phyloP scores from a whole-genome alignment of 768 basidiomycete species.

The Auricularia sp. region DNA sequence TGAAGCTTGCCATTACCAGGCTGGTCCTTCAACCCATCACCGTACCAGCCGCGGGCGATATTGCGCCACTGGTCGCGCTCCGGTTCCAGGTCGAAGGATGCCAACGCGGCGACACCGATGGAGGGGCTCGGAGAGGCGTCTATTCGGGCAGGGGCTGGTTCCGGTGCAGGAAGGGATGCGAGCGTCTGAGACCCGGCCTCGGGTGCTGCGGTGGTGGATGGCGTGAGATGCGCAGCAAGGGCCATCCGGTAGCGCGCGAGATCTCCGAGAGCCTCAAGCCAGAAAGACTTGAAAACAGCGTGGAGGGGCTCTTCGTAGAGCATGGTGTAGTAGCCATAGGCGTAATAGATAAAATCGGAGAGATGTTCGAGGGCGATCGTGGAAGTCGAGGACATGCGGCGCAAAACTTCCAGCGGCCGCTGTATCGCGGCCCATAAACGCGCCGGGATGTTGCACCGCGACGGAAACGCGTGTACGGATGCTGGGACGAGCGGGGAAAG shows the following conservation, averaged over 20 bases:
- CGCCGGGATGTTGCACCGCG: constrained; percentile 91
- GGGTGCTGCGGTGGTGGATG: constrained; percentile 39
- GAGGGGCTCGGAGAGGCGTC: constrained; percentile 62
- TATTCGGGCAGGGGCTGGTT: constrained; percentile 40
- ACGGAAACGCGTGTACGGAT: constrained; percentile 79
- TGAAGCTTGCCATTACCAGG: constrained; percentile 94
- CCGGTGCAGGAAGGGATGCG: constrained; percentile 15
- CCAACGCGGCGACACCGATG: constrained; percentile 77
- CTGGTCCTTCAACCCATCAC: constrained; percentile 70
- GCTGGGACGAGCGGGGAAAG: constrained; percentile 81
- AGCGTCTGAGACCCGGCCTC: constrained; percentile 8
- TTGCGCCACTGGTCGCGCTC: constrained; percentile 88
- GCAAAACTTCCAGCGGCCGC: constrained; percentile 80
- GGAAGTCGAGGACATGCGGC: constrained; percentile 65
- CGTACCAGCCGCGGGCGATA: constrained; percentile 91
- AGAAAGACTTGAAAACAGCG: constrained; percentile 59
- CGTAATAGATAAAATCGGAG: constrained; percentile 89
- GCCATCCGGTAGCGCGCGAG: constrained; percentile 91
- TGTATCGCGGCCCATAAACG: constrained; percentile 92
- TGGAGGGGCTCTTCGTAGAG: constrained; percentile 76
- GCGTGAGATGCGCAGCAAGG: constrained; percentile 61
- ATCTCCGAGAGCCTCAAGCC: constrained; percentile 96
- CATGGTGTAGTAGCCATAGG: constrained; percentile 88
- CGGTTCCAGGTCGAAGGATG: constrained; percentile 74
- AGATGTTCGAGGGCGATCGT: constrained; percentile 77